Base-by-base conservation (phyloP, 2,329 filamentous ascomycete genomes). In the Phialophora expanda region DNA sequence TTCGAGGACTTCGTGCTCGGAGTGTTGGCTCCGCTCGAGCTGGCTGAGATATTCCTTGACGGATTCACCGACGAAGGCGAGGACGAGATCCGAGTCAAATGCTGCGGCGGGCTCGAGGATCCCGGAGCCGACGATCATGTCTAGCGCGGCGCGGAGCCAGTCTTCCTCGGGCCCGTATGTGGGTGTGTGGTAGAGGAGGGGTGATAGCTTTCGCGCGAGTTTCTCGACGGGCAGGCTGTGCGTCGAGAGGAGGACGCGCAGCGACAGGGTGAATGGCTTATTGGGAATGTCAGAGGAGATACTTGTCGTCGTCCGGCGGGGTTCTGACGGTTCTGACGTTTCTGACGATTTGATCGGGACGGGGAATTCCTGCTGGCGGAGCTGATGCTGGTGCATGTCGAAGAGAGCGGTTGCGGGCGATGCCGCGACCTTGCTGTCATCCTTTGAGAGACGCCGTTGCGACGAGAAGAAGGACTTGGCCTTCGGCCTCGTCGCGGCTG, bases 331-430 rank as follows among this genome's bases (percentile, higher is more conserved):
- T 6, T 46, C 38, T 41, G 44, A 41, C 20, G 56, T 38, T 4
- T 48, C 56, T 12, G 17, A 24, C 26, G 11, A 22, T 11, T 14
- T 34, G 17, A 64, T n/a, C 8, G 65, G 62, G 5, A 66, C 53
- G 3, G 67, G 65, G 12, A 32, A 69, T 12, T n/a, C 56, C 51
- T 69, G 67, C 55, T 69, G 67, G 26, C 67, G 65, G 53, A 67
- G 67, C 62, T 66, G 67, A 50, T 69, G 67, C 51, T 64, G 46
- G 56, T 69, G 65, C 65, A 69, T 69, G 63, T 69, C 65, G 41
- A 66, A 67, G 17, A 69, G 62, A 4, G 41, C 48, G 4, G 66
- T 61, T 11, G 57, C 51, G 11, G 30, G 41, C 12, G 55, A 22
- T 32, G 56, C 9, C 3, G 53, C 20, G 32, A 46, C 41, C 26